Conservation (phyloP, 805 yeast species). For the Yueomyces sinensis region DNA sequence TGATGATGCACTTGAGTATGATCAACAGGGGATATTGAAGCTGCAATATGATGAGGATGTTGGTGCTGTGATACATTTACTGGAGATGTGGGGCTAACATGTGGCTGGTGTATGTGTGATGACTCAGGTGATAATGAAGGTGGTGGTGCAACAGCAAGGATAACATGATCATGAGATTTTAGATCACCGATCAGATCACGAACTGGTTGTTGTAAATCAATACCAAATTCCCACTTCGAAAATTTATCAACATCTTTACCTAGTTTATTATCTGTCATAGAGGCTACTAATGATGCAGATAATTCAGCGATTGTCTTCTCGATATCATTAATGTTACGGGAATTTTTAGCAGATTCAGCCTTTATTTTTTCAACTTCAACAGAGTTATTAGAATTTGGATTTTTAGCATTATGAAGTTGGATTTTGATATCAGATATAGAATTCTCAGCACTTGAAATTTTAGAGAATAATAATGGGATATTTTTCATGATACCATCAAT, state of each 20-base stretch:
- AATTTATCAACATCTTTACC: constrained; percentile 35
- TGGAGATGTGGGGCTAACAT: too few relatives aligned
- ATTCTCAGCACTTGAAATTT: constrained; percentile 46
- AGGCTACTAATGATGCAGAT: constrained; percentile 26
- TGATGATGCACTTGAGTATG: too few relatives aligned
- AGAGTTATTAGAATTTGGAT: constrained; percentile 13
- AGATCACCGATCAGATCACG: constrained; percentile 41
- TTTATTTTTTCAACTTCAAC: constrained; percentile 37
- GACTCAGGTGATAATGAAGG: too few relatives aligned
- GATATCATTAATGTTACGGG: constrained; percentile 51
- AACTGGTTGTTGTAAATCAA: constrained; percentile 57
- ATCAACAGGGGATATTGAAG: too few relatives aligned
- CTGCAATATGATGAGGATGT: too few relatives aligned
- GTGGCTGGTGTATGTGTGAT: too few relatives aligned
- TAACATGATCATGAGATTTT: background rate
- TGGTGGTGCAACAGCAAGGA: too few relatives aligned
- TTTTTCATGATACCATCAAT: background rate
- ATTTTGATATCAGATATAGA: constrained; percentile 60
- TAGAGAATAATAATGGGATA: constrained; percentile 1
- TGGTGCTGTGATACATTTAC: too few relatives aligned
- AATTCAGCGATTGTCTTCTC: constrained; percentile 54
- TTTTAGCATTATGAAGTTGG: constrained; percentile 56
- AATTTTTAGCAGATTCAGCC: constrained; percentile 40
- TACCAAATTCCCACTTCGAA: constrained; percentile 69
- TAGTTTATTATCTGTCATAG: constrained; percentile 12